Base-by-base conservation (phyloP, 306 rosid species). In the Dalbergia oliveri region DNA sequence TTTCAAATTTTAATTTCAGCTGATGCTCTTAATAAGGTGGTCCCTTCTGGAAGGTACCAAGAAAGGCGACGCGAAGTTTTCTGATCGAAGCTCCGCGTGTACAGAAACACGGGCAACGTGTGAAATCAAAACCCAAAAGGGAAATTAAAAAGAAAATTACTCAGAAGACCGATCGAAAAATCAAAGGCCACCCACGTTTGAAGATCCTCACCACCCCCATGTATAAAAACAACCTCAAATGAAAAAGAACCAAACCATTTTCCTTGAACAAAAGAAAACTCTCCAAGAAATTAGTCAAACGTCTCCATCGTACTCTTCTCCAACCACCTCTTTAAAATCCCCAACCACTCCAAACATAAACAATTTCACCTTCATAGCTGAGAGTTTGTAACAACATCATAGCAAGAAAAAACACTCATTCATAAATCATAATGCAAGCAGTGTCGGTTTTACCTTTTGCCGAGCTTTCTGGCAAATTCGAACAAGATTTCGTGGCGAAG, bases 401-500 rank as follows among this genome's bases (percentile, higher is more conserved):
- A 7, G 16, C 2, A 31, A 21, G 19, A 5, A 4, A 41, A 57
- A 50, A 11, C 43, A 54, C 10, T n/a, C 3, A 5, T 54, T 39
- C 16, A 5, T 6, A 1, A 14, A 39, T 23, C 57, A 19, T 15
- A n/a, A 89, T 89, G 92, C 90, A 86, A 80, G 73, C 86, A 62
- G 81, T 37, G 83, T 78, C 87, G 19, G 16, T 72, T 8, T 68
- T 53, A 8, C 45, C 85, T 9, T 3, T 74, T 21, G 12, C 70
- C 0, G 83, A 87, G 18, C 11, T 70, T 67, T 75, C 90, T 2
- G 70, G 59, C 13, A 35, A 81, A n/a, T 73, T 83, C 59, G 74
- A 53, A 11, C 41, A 69, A 11, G 89, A 90, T 81, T 91, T 92
- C 35, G 3, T 51, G 0, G 59, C 79, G 0, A 84, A 83, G 63